Evolutionary conservation across 441 rosid genomes (phyloP).

Genomic region (Aleurites moluccanus): DNA sequence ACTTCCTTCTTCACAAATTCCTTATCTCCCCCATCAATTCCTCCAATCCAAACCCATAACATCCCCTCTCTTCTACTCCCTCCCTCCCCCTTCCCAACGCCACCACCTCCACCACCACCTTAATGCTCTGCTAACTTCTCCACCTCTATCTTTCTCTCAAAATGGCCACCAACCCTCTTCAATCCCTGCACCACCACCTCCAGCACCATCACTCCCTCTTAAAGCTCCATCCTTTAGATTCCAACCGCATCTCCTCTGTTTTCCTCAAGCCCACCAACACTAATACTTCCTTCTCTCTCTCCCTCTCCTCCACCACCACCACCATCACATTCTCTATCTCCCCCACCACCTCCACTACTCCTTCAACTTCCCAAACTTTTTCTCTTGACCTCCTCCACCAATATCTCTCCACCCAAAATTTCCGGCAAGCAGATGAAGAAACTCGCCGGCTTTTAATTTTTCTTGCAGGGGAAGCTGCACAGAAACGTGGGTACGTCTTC

Average conservation of each 20-base stretch:
- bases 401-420: constrained; percentile 62
- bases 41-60: not conserved
- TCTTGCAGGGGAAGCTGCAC: constrained; percentile 72
- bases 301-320: constrained; percentile 36
- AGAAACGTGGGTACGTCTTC: constrained; percentile 82
- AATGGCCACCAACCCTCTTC: constrained; percentile 53
- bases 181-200: constrained; percentile 26
- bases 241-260: constrained; percentile 27
- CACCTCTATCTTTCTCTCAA: constrained; percentile 1
- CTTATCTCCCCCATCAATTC: constrained; percentile 29
- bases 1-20: constrained; percentile 21
- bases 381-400: constrained; percentile 62
- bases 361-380: constrained; percentile 47
- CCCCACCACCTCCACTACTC: constrained; percentile 32
- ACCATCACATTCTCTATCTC: constrained; percentile 28
- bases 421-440: constrained; percentile 83
- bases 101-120: not conserved
- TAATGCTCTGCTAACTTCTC: not conserved
- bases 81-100: too few relatives aligned
- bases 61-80: not conserved
- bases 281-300: constrained; percentile 28
- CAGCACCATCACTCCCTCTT: constrained; percentile 5
- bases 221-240: constrained; percentile 16
- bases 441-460: constrained; percentile 77
- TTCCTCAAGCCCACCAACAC: constrained; percentile 39